Base-by-base conservation (phyloP, 2,329 filamentous ascomycete genomes). In the Whalleya microplaca region DNA sequence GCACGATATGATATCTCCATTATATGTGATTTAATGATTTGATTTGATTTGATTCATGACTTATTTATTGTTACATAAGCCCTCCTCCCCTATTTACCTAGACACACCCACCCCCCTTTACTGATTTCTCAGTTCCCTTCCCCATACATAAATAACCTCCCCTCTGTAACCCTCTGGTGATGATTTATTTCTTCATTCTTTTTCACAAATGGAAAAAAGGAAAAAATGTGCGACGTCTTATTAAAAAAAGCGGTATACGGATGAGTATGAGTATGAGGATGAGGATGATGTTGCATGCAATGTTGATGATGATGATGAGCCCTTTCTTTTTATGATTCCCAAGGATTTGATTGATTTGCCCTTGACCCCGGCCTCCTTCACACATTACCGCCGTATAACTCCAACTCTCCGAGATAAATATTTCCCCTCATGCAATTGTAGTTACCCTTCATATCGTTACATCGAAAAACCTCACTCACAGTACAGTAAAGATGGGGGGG, bases 371-470 rank as follows among this genome's bases (percentile, higher is more conserved):
- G 18, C 59, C 56, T 59, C 62, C 56, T 63, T 56, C 62, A 59
- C 63, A 55, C 57, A 62, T n/a, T n/a, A n/a, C 52, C 53, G 37
- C 60, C 61, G 56, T 54, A 45, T 27, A 66, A 66, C 64, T 66
- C 64, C 64, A 57, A 63, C 61, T 51, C 58, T 52, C 48, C 46
- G 14, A 14, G 14, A 37, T n/a, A n/a, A n/a, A n/a, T n/a, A 27
- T 54, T 47, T 43, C 55, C 45, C 56, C 61, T 58, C 58, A 61
- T 64, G 61, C 57, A 63, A 65, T 50, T 52, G 32, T 47, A n/a
- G n/a, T n/a, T n/a, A n/a, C 37, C 60, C 53, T 55, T 60, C 58
- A 49, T 66, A 65, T 66, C 62, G 55, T 66, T 66, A 66, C 64
- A 66, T 64, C 55, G 58, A 56, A 62, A n/a, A 55, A 62, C 56